These are phyloP conservation scores for Glomus cerebriforme DNA, from an alignment of 192 early-diverging fungal species.

Conservation along the genomic window DNA sequence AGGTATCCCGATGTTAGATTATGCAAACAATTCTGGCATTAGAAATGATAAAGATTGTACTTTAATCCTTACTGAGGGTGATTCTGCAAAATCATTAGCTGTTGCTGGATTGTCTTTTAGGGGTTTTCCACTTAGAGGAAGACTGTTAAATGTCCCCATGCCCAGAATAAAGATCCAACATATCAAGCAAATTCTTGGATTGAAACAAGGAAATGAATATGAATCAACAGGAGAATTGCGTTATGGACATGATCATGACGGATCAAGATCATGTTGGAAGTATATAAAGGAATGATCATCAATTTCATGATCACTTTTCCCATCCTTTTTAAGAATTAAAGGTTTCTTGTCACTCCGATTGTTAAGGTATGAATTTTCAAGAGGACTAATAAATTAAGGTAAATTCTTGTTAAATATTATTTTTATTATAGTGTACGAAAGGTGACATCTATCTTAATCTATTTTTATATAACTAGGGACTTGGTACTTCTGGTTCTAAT, in stretches of 20 bases:
- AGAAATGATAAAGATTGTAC: constrained; percentile 77
- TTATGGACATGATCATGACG: constrained; percentile 99
- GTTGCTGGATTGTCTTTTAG: constrained; percentile 87
- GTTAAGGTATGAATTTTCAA: too few species aligned
- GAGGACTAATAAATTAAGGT: too few species aligned
- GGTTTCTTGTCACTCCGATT: constrained; percentile 96
- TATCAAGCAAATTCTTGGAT: constrained; percentile 93
- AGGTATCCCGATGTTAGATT: constrained; percentile 88
- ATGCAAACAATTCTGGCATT: constrained; percentile 90
- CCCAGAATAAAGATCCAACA: constrained; percentile 77
- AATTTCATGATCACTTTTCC: constrained; percentile 98
- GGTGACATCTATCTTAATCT: too few species aligned
- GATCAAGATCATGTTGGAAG: constrained; percentile 97
- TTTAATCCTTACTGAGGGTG: constrained; percentile 96
- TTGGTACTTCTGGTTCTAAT: constrained; percentile 81
- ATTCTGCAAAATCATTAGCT: constrained; percentile 91
- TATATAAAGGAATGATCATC: constrained; percentile 96
- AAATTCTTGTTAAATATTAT: too few species aligned
- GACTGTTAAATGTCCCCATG: constrained; percentile 86
- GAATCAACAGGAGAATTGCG: constrained; percentile 71
- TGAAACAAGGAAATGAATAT: constrained; percentile 87
- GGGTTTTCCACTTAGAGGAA: constrained; percentile 95
- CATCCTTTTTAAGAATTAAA: constrained; percentile 83
- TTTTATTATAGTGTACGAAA: background rate
- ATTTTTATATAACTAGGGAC: too few species aligned